These are phyloP conservation scores for Berkeleyomyces rouxiae DNA, from an alignment of 2,329 filamentous ascomycete genomes.

Conservation along the genomic window DNA sequence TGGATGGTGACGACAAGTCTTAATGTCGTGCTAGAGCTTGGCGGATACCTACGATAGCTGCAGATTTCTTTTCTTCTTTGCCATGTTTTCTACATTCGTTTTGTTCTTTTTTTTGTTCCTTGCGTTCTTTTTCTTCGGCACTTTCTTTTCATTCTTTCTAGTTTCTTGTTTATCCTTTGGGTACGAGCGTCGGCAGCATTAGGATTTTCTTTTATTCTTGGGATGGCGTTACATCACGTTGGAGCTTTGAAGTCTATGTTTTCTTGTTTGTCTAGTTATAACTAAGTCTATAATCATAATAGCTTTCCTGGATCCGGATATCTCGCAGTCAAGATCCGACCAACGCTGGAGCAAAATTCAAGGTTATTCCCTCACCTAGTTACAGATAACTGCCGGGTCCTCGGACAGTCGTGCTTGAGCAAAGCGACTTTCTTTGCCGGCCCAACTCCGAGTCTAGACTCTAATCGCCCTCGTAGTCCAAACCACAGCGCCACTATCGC, in stretches of 20 bases:
- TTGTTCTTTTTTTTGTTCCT: background rate
- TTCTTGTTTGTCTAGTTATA: background rate
- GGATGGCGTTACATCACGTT: background rate
- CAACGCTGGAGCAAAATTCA: no score
- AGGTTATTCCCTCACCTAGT: no score
- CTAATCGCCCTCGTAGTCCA: no score
- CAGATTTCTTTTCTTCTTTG: background rate
- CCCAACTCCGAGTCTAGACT: no score
- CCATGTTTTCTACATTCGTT: background rate
- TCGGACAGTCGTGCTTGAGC: no score
- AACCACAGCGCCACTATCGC: no score
- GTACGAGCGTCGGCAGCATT: background rate
- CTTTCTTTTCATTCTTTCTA: background rate
- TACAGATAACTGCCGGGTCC: no score
- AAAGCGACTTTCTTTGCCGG: no score
- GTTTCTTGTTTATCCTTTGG: background rate
- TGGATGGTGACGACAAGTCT: slow-evolving; percentile 67
- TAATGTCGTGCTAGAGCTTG: slow-evolving; percentile 69
- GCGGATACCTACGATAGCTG: slow-evolving; percentile 29
- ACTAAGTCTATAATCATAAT: background rate
- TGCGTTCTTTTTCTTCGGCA: background rate
- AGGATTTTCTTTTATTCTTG: background rate
- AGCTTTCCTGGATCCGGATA: no score
- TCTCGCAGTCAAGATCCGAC: no score
- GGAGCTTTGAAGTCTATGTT: background rate